These are phyloP conservation scores for Malbranchea zuffiana DNA, from an alignment of 2,329 filamentous ascomycete species.

Conservation along the genomic window DNA sequence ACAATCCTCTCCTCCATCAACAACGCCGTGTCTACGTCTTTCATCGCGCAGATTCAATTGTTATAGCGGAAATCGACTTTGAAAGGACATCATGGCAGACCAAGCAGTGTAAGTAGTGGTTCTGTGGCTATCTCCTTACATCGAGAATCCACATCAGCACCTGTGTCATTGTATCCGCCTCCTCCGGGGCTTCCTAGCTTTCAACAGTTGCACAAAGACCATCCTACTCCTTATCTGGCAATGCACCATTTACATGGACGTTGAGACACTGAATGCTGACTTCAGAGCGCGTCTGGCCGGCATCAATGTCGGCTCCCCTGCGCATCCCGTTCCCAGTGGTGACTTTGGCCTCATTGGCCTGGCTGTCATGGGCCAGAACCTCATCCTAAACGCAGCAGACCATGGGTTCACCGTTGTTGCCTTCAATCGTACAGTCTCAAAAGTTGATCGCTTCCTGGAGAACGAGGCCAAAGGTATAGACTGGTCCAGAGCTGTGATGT, in stretches of 20 bases:
- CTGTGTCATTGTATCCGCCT: constrained; percentile 1
- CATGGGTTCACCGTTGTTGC: constrained; percentile 94
- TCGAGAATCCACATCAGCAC: too few relatives aligned
- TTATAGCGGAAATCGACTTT: not conserved
- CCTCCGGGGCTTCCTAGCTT: not conserved
- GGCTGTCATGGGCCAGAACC: constrained; percentile 82
- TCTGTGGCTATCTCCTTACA: not conserved
- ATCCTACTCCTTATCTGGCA: too few relatives aligned
- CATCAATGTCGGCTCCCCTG: constrained; percentile 57
- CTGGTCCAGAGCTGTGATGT: too few relatives aligned
- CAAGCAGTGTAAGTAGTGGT: constrained; percentile 12
- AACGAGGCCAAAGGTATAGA: constrained; percentile 70
- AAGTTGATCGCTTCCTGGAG: constrained; percentile 87
- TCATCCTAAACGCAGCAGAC: constrained; percentile 82
- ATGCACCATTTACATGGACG: not conserved
- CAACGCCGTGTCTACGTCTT: not conserved
- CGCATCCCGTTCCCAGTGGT: constrained; percentile 50
- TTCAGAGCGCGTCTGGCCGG: constrained; percentile 50
- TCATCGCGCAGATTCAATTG: not conserved
- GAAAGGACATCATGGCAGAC: constrained; percentile 9
- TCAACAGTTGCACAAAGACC: too few relatives aligned
- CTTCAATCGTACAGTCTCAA: constrained; percentile 96
- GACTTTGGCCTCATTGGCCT: constrained; percentile 89
- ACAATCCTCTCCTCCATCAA: too few relatives aligned
- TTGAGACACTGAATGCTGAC: constrained; percentile 11